These are phyloP conservation scores for Pholiota molesta DNA, from an alignment of 768 basidiomycete species.

Conservation along the genomic window DNA sequence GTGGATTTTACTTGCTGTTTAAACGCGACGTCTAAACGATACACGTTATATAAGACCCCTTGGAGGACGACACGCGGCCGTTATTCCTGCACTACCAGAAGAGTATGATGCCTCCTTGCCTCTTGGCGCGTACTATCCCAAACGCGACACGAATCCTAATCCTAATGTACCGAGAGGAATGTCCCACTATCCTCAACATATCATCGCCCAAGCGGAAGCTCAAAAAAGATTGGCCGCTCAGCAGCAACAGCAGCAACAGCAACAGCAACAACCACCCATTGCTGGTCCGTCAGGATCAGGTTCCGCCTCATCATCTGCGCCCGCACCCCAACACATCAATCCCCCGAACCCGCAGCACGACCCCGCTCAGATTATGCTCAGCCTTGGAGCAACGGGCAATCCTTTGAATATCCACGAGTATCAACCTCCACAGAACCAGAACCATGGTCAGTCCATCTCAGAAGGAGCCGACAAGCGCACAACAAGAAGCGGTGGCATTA, in stretches of 20 bases:
- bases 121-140: conserved; percentile 50
- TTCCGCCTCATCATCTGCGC: conserved; percentile 4
- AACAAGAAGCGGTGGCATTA: conserved; percentile 18
- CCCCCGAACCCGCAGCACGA: background rate
- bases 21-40: background rate
- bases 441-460: conserved; percentile 6
- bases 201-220: conserved; percentile 44
- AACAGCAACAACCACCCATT: conserved; percentile 23
- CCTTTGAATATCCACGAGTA: conserved; percentile 30
- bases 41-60: conserved; percentile 51
- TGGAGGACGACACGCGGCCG: conserved; percentile 81
- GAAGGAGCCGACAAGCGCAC: conserved; percentile 20
- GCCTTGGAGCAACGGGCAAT: conserved; percentile 16
- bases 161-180: conserved; percentile 39
- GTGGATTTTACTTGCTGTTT: conserved; percentile 31
- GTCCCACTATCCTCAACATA: conserved; percentile 53
- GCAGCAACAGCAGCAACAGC: conserved; percentile 26
- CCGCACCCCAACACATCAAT: background rate
- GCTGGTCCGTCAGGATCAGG: conserved; percentile 22
- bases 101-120: conserved; percentile 60
- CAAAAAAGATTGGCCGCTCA: conserved; percentile 28
- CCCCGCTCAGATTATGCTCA: background rate
- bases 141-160: conserved; percentile 28
- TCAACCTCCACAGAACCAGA: conserved; percentile 22
- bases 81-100: conserved; percentile 79